Base-by-base conservation (phyloP, 75 land plant species). In the Cupressus sempervirens region DNA sequence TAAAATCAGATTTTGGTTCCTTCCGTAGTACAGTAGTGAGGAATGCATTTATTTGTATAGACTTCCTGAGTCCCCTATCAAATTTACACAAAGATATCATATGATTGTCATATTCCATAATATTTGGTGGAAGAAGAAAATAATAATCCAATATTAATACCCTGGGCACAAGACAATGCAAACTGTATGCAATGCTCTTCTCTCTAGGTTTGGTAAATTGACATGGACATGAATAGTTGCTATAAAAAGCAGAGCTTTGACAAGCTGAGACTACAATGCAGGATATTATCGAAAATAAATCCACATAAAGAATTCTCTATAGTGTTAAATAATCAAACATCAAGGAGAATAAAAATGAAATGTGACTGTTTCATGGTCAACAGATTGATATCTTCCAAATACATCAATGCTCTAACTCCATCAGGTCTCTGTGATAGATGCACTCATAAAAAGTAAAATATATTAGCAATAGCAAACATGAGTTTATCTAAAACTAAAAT, bases 41-140 rank as follows among this genome's bases (percentile, higher is more conserved):
- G 83, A 97, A 93, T 40, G 98, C 98, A 87, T 96, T 97, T 52
- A 91, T 93, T 85, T 97, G 99, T 34, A 97, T 97, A 76, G 98
- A 96, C 83, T 96, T 96, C 23, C 99, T 98, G 0, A 96, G 90
- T 23, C 99, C 99, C 99, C 99, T 97, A 88, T 68, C 52, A 29
- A 79, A 45, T 79, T 79, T 26, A 45, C 52, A 79, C 81, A 79
- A 43, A 45, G 45, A 0, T 11, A 23, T 48, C 29, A 45, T 79
- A n/a, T 23, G 48, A 79, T 79, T n/a, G 30, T 11, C 29, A 45
- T 79, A 38, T 26, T 14, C 14, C 26, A 26, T n/a, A 79, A 79
- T 26, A 45, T 43, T 20, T 41, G 15, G 52, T 43, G 1, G 30
- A 12, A 10, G 9, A 62, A 79, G 15, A 26, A 79, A 43, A 79